Conservation (phyloP, 805 yeast genomes). For the Novakomyces olei region DNA sequence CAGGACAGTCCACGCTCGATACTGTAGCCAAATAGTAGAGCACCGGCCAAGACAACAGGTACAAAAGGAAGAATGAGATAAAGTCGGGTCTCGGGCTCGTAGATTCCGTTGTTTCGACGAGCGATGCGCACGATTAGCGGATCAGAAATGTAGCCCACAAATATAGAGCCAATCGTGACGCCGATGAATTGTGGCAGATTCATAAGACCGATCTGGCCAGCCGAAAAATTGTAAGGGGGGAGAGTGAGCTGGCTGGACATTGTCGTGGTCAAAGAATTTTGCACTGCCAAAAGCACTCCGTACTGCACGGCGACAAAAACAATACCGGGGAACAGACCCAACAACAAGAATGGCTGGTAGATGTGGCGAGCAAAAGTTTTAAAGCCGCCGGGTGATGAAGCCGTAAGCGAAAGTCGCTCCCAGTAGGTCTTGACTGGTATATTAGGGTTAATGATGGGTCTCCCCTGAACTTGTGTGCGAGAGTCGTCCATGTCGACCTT, state of each 20-base stretch:
- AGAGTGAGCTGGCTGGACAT: constrained; percentile 23
- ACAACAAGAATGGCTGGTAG: constrained; percentile 10
- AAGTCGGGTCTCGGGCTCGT: constrained; percentile 10
- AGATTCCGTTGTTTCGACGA: constrained; percentile 15
- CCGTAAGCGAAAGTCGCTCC: too few relatives aligned
- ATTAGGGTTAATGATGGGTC: too few relatives aligned
- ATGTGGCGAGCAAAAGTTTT: neutral
- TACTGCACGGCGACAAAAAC: constrained; percentile 35
- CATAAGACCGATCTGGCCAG: constrained; percentile 9
- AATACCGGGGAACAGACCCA: constrained; percentile 25
- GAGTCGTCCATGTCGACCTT: too few relatives aligned
- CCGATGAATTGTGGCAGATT: constrained; percentile 17
- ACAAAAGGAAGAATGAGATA: constrained; percentile 35
- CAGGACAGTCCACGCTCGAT: too few relatives aligned
- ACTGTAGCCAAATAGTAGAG: too few relatives aligned
- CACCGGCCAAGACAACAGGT: too few relatives aligned
- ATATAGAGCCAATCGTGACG: constrained; percentile 22
- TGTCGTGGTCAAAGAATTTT: constrained; percentile 28
- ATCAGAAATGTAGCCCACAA: constrained; percentile 31
- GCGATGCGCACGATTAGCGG: constrained; percentile 29
- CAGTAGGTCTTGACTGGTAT: too few relatives aligned
- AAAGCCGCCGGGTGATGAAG: too few relatives aligned
- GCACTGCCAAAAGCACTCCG: constrained; percentile 29
- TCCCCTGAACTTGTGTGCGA: neutral
- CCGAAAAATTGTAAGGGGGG: constrained; percentile 19